phyloP scores from a whole-genome alignment of 352 stramenopile genomes.

The Peronosclerospora sorghi region DNA sequence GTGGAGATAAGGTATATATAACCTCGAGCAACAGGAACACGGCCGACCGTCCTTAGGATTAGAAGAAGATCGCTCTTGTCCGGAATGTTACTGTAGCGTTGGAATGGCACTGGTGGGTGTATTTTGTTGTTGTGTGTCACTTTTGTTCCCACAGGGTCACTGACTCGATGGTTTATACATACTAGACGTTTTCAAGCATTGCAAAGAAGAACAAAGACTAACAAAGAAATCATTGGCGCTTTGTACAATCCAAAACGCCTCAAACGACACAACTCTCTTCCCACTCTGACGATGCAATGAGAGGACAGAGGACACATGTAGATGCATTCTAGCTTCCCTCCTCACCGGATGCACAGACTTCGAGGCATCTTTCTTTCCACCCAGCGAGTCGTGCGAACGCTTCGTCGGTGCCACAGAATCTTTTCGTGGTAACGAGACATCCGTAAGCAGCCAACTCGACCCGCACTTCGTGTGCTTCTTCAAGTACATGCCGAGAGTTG shows the following conservation, averaged over 20 bases:
- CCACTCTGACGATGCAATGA: slow-evolving; percentile 1
- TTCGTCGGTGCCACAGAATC: slow-evolving; percentile 1
- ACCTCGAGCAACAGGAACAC: too few relatives aligned
- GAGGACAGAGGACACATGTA: slow-evolving; percentile 18
- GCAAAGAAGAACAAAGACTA: too few relatives aligned
- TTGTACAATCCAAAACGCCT: slow-evolving; percentile 18
- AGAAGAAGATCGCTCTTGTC: slow-evolving; percentile 9
- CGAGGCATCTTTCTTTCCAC: too few relatives aligned
- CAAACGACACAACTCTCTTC: slow-evolving; percentile 11
- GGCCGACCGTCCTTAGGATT: slow-evolving; percentile 12
- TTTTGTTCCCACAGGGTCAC: too few relatives aligned
- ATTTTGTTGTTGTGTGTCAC: too few relatives aligned
- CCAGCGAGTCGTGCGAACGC: too few relatives aligned
- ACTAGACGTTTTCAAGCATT: too few relatives aligned
- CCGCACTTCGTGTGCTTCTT: slow-evolving; percentile 8
- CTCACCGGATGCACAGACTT: too few relatives aligned
- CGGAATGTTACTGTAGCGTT: slow-evolving; percentile 9
- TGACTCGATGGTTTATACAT: too few relatives aligned
- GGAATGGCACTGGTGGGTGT: slow-evolving; percentile 4
- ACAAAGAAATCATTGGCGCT: slow-evolving; percentile 18
- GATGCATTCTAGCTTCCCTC: slow-evolving; percentile 5
- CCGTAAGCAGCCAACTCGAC: slow-evolving; percentile 1
- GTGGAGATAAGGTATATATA: neutral
- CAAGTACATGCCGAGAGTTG: slow-evolving; percentile 25
- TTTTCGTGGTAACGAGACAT: neutral